Conservation (phyloP, 2,329 filamentous ascomycete species). For the Lachnellula cervina region DNA sequence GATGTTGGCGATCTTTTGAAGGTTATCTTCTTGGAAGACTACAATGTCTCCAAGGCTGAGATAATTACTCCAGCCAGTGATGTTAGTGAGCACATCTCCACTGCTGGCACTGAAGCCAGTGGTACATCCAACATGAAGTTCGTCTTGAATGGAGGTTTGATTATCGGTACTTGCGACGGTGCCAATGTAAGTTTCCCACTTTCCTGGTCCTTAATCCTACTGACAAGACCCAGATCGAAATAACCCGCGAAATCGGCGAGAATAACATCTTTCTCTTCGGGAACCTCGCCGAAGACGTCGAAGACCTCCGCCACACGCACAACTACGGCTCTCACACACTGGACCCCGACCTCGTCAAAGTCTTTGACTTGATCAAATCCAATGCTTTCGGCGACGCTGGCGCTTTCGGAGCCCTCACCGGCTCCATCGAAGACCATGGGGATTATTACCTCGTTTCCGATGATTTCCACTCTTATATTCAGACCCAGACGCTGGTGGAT, state of each 20-base stretch:
- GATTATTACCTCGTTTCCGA: conserved; percentile 98
- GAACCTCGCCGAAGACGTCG: conserved; percentile 91
- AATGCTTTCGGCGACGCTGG: conserved; percentile 75
- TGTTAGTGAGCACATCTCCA: conserved; percentile 97
- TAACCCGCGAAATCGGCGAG: conserved; percentile 93
- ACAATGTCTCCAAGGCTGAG: conserved; percentile 99
- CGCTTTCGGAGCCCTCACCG: conserved; percentile 77
- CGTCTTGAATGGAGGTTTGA: conserved; percentile 91
- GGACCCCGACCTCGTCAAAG: conserved; percentile 69
- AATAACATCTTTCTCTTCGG: conserved; percentile 99
- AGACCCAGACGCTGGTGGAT: conserved; percentile 87
- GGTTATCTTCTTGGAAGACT: conserved; percentile 95
- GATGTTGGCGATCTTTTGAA: conserved; percentile 94
- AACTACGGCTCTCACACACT: conserved; percentile 75
- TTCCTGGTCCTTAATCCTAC: not conserved
- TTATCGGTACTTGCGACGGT: conserved; percentile 96
- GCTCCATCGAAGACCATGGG: conserved; percentile 83
- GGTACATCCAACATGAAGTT: conserved; percentile 99
- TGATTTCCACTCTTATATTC: conserved; percentile 91
- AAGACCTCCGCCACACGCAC: conserved; percentile 88
- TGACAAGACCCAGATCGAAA: conserved; percentile 67
- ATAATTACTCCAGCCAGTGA: conserved; percentile 93
- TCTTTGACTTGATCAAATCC: conserved; percentile 77
- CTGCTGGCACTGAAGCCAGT: conserved; percentile 84
- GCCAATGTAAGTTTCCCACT: conserved; percentile 68